phyloP scores from a whole-genome alignment of 495 filamentous ascomycete species.

The Penicillium macrosclerotiorum region DNA sequence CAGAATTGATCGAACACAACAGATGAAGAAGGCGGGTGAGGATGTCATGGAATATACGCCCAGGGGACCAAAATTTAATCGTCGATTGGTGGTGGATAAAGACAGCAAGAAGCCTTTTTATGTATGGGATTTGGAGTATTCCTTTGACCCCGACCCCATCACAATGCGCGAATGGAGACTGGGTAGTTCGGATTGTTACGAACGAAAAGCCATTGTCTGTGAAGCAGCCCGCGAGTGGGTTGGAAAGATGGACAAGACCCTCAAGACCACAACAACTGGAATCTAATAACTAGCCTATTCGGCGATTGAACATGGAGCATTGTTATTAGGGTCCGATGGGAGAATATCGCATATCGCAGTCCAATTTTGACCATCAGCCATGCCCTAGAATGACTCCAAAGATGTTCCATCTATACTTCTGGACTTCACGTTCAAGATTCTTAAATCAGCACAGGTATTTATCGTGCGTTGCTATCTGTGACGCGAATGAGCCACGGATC shows the following conservation, averaged over 20 bases:
- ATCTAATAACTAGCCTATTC: too few species aligned
- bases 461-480: too few species aligned
- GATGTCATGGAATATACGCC: conserved; percentile 13
- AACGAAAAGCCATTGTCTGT: conserved; percentile 17
- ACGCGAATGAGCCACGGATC: too few species aligned
- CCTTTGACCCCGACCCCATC: not conserved
- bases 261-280: too few species aligned
- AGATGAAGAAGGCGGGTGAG: conserved; percentile 1
- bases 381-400: too few species aligned
- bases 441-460: too few species aligned
- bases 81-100: conserved; percentile 8
- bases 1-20: conserved; percentile 8
- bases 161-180: conserved; percentile 23
- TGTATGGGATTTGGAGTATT: conserved; percentile 14
- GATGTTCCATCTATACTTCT: too few species aligned
- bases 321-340: too few species aligned
- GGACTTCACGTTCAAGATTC: too few species aligned
- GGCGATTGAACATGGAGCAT: too few species aligned
- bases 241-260: conserved; percentile 17
- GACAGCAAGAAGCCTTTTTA: conserved; percentile 5
- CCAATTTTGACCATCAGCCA: too few species aligned
- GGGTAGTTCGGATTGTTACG: conserved; percentile 20
- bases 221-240: conserved; percentile 17
- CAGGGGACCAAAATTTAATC: conserved; percentile 3
- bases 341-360: too few species aligned